Conservation (phyloP, 805 yeast species). For the Suhomyces sp. region DNA sequence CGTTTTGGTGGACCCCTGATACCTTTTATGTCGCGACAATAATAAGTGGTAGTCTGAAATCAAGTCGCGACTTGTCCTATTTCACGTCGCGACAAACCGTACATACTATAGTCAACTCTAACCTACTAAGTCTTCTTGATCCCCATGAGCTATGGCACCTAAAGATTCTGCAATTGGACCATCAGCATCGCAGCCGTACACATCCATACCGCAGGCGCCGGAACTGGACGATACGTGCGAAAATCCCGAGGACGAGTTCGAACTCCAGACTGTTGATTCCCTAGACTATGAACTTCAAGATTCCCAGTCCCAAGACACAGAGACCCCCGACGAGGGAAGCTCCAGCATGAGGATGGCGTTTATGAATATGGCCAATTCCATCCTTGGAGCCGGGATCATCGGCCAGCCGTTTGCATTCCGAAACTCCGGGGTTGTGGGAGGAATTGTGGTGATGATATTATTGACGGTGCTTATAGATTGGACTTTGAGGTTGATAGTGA, state of each 20-base stretch:
- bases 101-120: too few species aligned
- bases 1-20: too few species aligned
- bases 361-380: slow-evolving; percentile 96
- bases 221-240: background rate
- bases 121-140: too few species aligned
- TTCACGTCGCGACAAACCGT: too few species aligned
- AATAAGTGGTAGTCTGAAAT: too few species aligned
- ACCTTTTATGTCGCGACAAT: too few species aligned
- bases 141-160: too few species aligned
- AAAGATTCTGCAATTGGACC: too few species aligned
- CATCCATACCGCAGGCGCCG: too few species aligned
- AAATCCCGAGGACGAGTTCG: slow-evolving; percentile 15
- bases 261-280: slow-evolving; percentile 15
- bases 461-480: slow-evolving; percentile 80
- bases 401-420: slow-evolving; percentile 89
- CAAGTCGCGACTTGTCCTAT: too few species aligned
- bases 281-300: slow-evolving; percentile 15
- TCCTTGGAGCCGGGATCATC: slow-evolving; percentile 92
- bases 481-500: slow-evolving; percentile 77
- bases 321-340: slow-evolving; percentile 23
- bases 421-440: slow-evolving; percentile 78
- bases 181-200: slow-evolving; percentile 3
- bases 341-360: slow-evolving; percentile 76
- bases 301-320: slow-evolving; percentile 3
- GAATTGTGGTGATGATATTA: slow-evolving; percentile 56